These are phyloP conservation scores for Aspergillus kassunensis DNA, from an alignment of 495 filamentous ascomycete species.

Conservation along the genomic window DNA sequence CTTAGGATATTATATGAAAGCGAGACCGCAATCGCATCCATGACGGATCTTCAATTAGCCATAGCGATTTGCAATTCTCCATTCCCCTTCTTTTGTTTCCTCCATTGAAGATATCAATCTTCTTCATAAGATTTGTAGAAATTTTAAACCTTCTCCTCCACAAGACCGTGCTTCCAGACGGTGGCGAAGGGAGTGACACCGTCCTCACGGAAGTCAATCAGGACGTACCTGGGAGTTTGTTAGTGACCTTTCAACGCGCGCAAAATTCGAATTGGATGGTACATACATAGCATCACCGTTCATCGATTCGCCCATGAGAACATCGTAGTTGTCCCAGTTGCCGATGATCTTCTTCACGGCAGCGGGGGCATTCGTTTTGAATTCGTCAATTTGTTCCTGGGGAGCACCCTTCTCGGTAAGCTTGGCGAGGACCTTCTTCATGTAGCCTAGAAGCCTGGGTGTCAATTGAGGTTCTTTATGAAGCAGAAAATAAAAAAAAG, in stretches of 20 bases:
- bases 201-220: slow-evolving; percentile 96
- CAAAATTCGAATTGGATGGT: too few species aligned
- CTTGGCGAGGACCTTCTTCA: slow-evolving; percentile 75
- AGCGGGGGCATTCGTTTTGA: slow-evolving; percentile 66
- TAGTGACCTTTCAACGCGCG: too few species aligned
- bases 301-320: slow-evolving; percentile 88
- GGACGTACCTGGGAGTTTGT: slow-evolving; percentile 65
- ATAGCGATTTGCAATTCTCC: slow-evolving; percentile 17
- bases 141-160: slow-evolving; percentile 84
- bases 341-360: slow-evolving; percentile 75
- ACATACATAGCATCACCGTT: slow-evolving; percentile 85
- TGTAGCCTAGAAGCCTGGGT: slow-evolving; percentile 71
- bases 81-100: slow-evolving; percentile 27
- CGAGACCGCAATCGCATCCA: slow-evolving; percentile 5
- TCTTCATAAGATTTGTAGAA: slow-evolving; percentile 17
- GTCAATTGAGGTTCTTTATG: too few species aligned
- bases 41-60: slow-evolving; percentile 11
- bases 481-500: too few species aligned
- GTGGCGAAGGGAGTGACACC: slow-evolving; percentile 84
- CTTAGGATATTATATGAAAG: slow-evolving; percentile 12
- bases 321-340: slow-evolving; percentile 94
- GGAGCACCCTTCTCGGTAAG: slow-evolving; percentile 59
- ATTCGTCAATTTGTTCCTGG: slow-evolving; percentile 63
- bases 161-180: slow-evolving; percentile 94
- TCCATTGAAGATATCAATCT: slow-evolving; percentile 26